Conservation (phyloP, 371 early-diverging fungal species). For the Zopfochytrium polystomum region DNA sequence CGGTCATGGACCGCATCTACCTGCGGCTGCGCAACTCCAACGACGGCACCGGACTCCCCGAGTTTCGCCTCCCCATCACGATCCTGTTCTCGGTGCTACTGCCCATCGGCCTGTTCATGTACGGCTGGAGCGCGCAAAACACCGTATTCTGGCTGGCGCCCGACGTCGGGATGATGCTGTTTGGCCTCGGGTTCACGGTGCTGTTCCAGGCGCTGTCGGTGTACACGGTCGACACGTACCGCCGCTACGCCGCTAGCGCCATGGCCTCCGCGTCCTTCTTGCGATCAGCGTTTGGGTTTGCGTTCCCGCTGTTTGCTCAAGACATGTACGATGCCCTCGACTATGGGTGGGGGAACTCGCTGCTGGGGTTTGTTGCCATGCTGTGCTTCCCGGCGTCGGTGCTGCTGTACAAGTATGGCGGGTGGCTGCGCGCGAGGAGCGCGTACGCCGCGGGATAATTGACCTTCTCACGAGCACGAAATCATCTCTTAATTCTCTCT, state of each 20-base stretch:
- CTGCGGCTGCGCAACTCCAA: no score
- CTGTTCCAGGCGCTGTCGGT: conserved; percentile 9
- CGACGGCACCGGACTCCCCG: conserved; percentile 16
- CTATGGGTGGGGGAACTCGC: no score
- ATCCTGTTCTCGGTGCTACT: conserved; percentile 7
- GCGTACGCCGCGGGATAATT: background rate
- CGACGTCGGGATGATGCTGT: no score
- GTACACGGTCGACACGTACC: conserved; percentile 14
- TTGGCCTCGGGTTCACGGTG: conserved; percentile 5
- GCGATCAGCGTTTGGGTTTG: conserved; percentile 10
- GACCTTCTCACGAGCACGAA: no score
- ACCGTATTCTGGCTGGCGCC: conserved; percentile 14
- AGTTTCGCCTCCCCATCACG: background rate
- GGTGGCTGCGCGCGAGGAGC: conserved; percentile 6
- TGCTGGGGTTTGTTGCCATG: conserved; percentile 11
- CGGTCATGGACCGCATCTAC: no score
- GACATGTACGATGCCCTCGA: conserved; percentile 7
- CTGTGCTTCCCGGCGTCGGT: conserved; percentile 12
- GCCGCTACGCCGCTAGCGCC: conserved; percentile 9
- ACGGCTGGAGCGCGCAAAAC: conserved; percentile 20
- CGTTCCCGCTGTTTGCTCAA: conserved; percentile 17
- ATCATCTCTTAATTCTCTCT: no score
- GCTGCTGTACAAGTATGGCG: conserved; percentile 16
- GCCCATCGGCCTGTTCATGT: conserved; percentile 12
- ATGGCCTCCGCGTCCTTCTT: conserved; percentile 6